phyloP scores from a whole-genome alignment of 768 basidiomycete genomes.

The Guyanaporus albipodus region DNA sequence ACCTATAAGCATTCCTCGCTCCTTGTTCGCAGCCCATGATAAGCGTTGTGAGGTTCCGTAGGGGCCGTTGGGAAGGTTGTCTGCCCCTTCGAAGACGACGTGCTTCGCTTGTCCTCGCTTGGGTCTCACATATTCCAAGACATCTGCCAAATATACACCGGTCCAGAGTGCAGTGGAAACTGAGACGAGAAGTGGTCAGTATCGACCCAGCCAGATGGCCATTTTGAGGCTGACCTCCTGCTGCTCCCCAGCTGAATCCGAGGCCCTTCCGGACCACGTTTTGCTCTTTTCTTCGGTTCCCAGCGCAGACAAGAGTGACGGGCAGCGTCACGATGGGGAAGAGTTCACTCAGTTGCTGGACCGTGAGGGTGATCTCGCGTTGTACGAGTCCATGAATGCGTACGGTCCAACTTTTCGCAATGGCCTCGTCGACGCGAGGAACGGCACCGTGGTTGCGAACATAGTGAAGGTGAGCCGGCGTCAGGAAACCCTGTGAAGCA shows the following conservation, averaged over 20 bases:
- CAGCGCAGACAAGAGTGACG: constrained; percentile 60
- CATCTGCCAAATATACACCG: constrained; percentile 53
- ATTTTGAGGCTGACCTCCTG: constrained; percentile 29
- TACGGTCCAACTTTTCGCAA: constrained; percentile 42
- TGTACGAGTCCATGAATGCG: constrained; percentile 38
- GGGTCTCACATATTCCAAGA: constrained; percentile 46
- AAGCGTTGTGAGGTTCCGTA: constrained; percentile 53
- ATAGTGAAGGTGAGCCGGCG: constrained; percentile 49
- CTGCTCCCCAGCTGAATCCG: constrained; percentile 55
- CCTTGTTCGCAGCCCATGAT: constrained; percentile 42
- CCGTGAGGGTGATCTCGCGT: constrained; percentile 35
- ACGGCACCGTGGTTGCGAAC: constrained; percentile 65
- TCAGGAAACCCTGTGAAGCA: constrained; percentile 45
- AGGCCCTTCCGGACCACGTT: constrained; percentile 55
- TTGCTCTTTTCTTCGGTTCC: constrained; percentile 64
- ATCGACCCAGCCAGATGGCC: not conserved
- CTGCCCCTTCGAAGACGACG: constrained; percentile 58
- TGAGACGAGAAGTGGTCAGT: constrained; percentile 9
- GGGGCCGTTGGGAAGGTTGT: constrained; percentile 53
- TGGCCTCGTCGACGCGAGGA: constrained; percentile 40
- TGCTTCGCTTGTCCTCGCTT: constrained; percentile 37
- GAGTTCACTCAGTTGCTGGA: constrained; percentile 41
- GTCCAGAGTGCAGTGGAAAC: constrained; percentile 56
- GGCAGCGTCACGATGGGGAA: constrained; percentile 56
- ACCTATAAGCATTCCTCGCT: constrained; percentile 49